Base-by-base conservation (phyloP, 768 basidiomycete genomes). In the Leccinum uliginosum region DNA sequence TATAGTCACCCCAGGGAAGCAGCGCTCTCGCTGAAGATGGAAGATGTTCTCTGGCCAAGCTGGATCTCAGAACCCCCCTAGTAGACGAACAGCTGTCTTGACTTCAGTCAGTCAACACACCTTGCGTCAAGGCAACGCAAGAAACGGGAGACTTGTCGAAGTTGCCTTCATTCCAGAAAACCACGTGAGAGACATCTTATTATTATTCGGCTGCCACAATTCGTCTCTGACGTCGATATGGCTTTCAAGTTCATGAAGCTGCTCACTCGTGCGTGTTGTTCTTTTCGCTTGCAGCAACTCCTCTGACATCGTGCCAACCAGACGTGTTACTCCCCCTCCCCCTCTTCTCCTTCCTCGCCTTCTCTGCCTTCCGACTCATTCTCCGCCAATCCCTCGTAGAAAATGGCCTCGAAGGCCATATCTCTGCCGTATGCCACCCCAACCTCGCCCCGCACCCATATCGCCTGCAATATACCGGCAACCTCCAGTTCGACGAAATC, bases 391-490 rank as follows among this genome's bases (percentile, higher is more conserved):
- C 59, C 17, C n/a, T 69, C 29, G 12, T 38, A 17, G 55, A 59
- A 26, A 53, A 21, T 11, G 63, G 61, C 38, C 58, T 63, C 47
- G 9, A 49, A 9, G 14, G 19, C 38, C 56, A 58, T 35, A 27
- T 80, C 1, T 56, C 58, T 19, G 58, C 63, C 6, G 70, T 73
- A 35, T 83, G 82, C 60, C 34, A 67, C 40, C 56, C 63, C 24
- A 35, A 50, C 35, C n/a, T 60, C 17, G 38, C 29, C 14, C 32
- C 55, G 1, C 53, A 54, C 21, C 71, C 75, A 6, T 77, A 75
- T 59, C 73, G 69, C 17, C 63, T 81, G 15, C 48, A 65, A 2
- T 81, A 80, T 62, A 79, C 78, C n/a, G 73, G 74, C 4, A 40
- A 71, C 12, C 44, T 62, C 17, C 47, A 51, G 4, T 27, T 76